Conservation (phyloP, 306 rosid genomes). For the Senna tora region DNA sequence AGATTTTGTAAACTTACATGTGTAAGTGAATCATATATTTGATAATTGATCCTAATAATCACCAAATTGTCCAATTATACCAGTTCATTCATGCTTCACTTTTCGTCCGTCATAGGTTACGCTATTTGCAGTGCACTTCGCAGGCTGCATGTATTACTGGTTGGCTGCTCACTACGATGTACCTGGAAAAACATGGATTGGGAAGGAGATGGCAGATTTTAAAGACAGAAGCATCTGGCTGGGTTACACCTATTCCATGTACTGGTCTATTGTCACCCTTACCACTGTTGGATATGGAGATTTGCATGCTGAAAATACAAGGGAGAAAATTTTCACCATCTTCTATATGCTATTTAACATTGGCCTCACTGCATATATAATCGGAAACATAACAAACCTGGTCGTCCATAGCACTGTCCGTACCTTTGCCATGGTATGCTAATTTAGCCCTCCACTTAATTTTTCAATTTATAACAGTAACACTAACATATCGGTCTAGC, state of each 20-base stretch:
- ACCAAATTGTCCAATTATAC: conserved; percentile 11
- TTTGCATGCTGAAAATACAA: conserved; percentile 71
- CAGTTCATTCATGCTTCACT: conserved; percentile 16
- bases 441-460: conserved; percentile 24
- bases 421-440: conserved; percentile 54
- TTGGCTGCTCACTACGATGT: conserved; percentile 60
- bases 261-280: conserved; percentile 85
- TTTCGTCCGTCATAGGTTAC: conserved; percentile 59
- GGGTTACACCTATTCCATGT: conserved; percentile 74
- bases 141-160: conserved; percentile 90
- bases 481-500: conserved; percentile 19
- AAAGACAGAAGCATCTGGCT: conserved; percentile 54
- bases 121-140: conserved; percentile 76
- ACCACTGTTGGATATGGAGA: conserved; percentile 94
- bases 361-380: conserved; percentile 81
- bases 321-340: conserved; percentile 72
- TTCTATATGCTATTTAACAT: conserved; percentile 86
- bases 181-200: conserved; percentile 73
- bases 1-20: conserved; percentile 72
- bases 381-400: conserved; percentile 90
- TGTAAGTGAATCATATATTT: conserved; percentile 50
- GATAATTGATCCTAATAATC: not conserved
- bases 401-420: conserved; percentile 73
- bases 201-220: conserved; percentile 51
- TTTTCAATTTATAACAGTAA: conserved; percentile 25